Percentiles rank a stretch among this genome's conserved stretches.
Evolutionary conservation across 2,329 filamentous ascomycete species (phyloP).

Genomic region (Sphaerulina vaccinii): DNA sequence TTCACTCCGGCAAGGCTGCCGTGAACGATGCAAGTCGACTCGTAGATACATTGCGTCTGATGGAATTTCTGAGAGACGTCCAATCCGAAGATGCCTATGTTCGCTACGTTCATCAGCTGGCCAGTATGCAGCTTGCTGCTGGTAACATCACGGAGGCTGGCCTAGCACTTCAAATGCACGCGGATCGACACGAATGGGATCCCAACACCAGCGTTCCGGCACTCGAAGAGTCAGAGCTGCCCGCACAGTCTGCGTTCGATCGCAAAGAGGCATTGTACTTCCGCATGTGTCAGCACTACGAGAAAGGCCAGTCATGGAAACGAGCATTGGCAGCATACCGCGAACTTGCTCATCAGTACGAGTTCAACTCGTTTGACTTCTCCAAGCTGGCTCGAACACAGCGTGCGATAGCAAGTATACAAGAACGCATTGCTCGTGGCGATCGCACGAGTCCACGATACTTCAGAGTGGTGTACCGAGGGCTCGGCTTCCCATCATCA

Average conservation of each 20-base stretch:
- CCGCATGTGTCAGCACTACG: conserved; percentile 90
- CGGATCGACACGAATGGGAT: conserved; percentile 91
- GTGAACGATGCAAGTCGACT: conserved; percentile 70
- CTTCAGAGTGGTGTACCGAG: conserved; percentile 87
- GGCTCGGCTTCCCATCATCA: conserved; percentile 78
- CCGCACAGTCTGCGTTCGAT: conserved; percentile 83
- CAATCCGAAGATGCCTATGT: conserved; percentile 96
- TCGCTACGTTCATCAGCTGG: conserved; percentile 90
- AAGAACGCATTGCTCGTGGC: conserved; percentile 82
- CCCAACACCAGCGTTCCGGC: conserved; percentile 64
- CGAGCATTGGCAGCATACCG: conserved; percentile 84
- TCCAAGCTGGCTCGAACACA: conserved; percentile 85
- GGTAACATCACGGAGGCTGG: conserved; percentile 85
- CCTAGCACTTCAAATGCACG: conserved; percentile 82
- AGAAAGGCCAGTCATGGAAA: conserved; percentile 92
- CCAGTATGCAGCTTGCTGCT: conserved; percentile 70
- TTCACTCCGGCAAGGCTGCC: conserved; percentile 72
- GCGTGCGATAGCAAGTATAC: conserved; percentile 85
- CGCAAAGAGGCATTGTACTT: conserved; percentile 91
- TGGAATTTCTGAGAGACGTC: conserved; percentile 97
- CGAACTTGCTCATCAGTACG: conserved; percentile 88
- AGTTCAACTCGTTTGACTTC: conserved; percentile 86
- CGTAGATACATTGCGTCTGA: conserved; percentile 83
- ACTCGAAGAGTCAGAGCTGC: conserved; percentile 72
- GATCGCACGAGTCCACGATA: conserved; percentile 78